Conservation (phyloP, 106 monocot genomes). For the Acorus calamus region DNA sequence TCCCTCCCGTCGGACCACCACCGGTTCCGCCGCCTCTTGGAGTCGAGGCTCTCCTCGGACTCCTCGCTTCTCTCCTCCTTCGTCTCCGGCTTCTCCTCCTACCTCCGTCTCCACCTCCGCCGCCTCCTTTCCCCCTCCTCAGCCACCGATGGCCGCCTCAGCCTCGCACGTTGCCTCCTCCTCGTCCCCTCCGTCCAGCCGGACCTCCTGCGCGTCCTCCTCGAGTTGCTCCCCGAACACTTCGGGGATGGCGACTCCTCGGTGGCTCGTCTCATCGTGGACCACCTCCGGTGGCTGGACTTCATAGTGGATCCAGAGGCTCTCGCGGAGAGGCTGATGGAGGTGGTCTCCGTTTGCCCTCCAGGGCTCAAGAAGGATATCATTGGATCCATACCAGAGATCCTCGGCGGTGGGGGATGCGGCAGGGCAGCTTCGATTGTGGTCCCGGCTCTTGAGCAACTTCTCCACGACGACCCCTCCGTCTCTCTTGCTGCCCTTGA, state of each 20-base stretch:
- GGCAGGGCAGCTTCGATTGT: constrained; percentile 1
- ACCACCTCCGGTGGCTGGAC: constrained; percentile 91
- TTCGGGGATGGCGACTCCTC: constrained; percentile 16
- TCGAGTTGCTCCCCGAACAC: constrained; percentile 86
- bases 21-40: constrained; percentile 46
- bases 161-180: constrained; percentile 55
- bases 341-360: constrained; percentile 68
- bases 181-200: constrained; percentile 61
- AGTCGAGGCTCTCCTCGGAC: constrained; percentile 29
- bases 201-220: constrained; percentile 52
- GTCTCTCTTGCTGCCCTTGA: constrained; percentile 77
- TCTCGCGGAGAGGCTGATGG: constrained; percentile 66
- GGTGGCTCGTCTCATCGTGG: constrained; percentile 62
- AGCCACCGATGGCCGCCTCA: neutral
- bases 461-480: constrained; percentile 76
- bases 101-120: constrained; percentile 44
- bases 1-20: constrained; percentile 53
- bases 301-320: constrained; percentile 59
- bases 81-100: constrained; percentile 45
- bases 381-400: constrained; percentile 80
- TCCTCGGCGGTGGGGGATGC: constrained; percentile 47
- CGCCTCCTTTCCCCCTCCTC: neutral
- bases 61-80: constrained; percentile 25
- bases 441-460: constrained; percentile 41
- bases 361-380: constrained; percentile 75